Conservation (phyloP, 495 filamentous ascomycete species). For the Ascobolus immersus region DNA sequence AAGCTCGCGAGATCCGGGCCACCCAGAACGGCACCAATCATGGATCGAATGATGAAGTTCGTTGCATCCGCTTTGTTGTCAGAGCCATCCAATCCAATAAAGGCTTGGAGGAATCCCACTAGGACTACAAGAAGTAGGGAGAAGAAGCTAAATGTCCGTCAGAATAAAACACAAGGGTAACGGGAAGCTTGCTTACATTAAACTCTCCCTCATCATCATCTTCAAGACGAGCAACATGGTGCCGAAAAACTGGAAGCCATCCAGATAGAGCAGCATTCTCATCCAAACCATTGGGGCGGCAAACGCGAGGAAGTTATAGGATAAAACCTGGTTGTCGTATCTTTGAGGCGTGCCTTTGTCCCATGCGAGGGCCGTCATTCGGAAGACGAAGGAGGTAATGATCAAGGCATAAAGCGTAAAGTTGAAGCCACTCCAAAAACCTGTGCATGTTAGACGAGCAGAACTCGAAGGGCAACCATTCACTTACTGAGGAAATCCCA, state of each 20-base stretch:
- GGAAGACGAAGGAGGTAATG: conserved; percentile 42
- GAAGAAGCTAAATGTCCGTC: conserved; percentile 34
- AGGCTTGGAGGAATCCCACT: conserved; percentile 79
- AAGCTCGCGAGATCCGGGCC: conserved; percentile 66
- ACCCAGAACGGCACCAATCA: conserved; percentile 76
- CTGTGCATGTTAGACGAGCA: background rate
- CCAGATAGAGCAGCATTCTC: conserved; percentile 74
- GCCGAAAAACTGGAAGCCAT: conserved; percentile 86
- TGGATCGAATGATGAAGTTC: conserved; percentile 56
- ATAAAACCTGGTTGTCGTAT: conserved; percentile 45
- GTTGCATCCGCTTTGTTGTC: conserved; percentile 38
- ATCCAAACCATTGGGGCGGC: conserved; percentile 92
- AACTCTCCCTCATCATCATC: conserved; percentile 96
- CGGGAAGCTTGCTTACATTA: no score
- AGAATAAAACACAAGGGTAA: conserved; percentile 1
- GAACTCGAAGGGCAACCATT: background rate
- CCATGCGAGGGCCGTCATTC: conserved; percentile 52
- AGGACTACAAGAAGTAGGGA: conserved; percentile 68
- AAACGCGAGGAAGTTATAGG: conserved; percentile 82
- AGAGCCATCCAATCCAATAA: conserved; percentile 73
- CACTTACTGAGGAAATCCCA: conserved; percentile 42
- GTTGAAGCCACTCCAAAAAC: conserved; percentile 92
- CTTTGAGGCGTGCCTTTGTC: conserved; percentile 26
- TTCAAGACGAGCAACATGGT: conserved; percentile 92
- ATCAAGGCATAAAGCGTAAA: conserved; percentile 39